Conservation (phyloP, 345 rosid genomes). For the Moricandia moricandioides region DNA sequence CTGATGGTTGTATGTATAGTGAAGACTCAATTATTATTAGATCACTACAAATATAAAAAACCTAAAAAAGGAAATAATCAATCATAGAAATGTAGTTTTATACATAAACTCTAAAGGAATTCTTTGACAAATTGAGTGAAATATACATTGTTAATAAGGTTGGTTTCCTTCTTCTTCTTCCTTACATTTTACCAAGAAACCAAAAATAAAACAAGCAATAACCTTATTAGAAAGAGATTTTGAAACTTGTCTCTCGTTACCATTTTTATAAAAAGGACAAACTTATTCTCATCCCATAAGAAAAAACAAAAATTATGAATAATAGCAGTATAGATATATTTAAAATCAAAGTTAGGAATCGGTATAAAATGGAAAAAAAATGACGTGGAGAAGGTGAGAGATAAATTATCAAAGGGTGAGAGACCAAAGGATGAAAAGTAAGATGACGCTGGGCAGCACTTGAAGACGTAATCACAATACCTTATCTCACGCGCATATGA, state of each 20-base stretch:
- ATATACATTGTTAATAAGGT: not conserved
- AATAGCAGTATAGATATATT: not conserved
- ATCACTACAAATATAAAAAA: not conserved
- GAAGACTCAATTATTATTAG: not conserved
- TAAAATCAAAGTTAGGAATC: not conserved
- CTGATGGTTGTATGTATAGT: not conserved
- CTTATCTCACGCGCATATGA: constrained; percentile 12
- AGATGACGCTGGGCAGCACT: constrained; percentile 12
- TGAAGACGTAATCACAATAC: constrained; percentile 2
- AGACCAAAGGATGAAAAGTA: constrained; percentile 29
- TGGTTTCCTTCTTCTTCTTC: not conserved
- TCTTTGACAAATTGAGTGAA: not conserved
- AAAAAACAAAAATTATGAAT: not conserved
- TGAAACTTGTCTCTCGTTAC: not conserved
- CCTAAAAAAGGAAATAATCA: not conserved
- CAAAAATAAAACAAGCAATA: not conserved
- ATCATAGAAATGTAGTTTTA: not conserved
- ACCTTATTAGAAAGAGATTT: not conserved
- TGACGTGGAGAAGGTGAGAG: constrained; percentile 32
- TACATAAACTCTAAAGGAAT: not conserved
- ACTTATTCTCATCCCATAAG: not conserved
- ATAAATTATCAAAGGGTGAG: constrained; percentile 13
- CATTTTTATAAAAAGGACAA: not conserved
- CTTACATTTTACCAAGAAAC: not conserved
- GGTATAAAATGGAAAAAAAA: not conserved